Evolutionary conservation across 139 green algal genomes (phyloP).

Genomic region (Pleodorina starrii): DNA sequence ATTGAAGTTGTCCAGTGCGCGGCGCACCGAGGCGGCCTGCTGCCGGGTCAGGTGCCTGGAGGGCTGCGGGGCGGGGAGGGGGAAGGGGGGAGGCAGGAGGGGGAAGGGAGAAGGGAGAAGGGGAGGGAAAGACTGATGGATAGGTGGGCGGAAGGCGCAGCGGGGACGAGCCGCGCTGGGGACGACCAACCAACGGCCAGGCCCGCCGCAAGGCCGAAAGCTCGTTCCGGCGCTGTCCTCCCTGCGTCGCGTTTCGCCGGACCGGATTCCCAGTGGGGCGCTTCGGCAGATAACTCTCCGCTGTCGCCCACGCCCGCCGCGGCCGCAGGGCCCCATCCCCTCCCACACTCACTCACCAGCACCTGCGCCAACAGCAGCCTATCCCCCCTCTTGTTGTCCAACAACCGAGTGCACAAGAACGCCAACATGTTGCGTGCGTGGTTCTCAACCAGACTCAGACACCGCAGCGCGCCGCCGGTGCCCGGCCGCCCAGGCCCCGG

Average conservation of each 20-base stretch:
- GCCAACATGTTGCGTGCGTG: slow-evolving; percentile 41
- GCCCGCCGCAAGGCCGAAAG: too few relatives aligned
- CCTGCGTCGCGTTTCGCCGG: too few relatives aligned
- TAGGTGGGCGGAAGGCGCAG: neutral
- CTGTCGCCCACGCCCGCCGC: too few relatives aligned
- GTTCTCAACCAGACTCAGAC: slow-evolving; percentile 47
- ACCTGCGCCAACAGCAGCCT: slow-evolving; percentile 56
- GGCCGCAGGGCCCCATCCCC: too few relatives aligned
- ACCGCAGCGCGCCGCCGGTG: neutral
- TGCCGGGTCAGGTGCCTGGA: slow-evolving; percentile 35
- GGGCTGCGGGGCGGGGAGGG: neutral
- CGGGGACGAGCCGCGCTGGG: too few relatives aligned
- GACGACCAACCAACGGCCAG: too few relatives aligned
- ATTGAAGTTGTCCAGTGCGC: slow-evolving; percentile 45
- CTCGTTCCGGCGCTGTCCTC: too few relatives aligned
- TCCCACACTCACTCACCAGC: neutral
- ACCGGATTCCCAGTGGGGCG: too few relatives aligned
- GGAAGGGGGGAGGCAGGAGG: neutral
- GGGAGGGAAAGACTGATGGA: neutral
- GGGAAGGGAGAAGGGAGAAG: neutral
- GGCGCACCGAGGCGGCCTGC: slow-evolving; percentile 33
- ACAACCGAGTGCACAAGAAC: slow-evolving; percentile 39
- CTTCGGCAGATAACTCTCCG: too few relatives aligned
- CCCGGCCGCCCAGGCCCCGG: neutral
- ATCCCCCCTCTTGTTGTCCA: slow-evolving; percentile 51